Evolutionary conservation across 306 rosid genomes (phyloP).

Genomic region (Vicia sativa): DNA sequence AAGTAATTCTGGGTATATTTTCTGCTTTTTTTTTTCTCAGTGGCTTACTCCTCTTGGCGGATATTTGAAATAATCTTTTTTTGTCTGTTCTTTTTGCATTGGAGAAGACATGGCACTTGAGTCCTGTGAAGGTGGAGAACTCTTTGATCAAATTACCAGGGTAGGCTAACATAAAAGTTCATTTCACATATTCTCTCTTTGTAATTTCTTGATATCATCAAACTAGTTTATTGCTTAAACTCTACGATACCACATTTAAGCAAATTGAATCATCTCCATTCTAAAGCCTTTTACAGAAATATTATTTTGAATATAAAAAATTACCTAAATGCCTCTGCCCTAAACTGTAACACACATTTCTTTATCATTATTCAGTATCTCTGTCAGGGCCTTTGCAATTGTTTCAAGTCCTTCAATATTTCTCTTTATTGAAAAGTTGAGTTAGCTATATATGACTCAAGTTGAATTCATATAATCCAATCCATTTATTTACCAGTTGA

Average conservation of each 20-base stretch:
- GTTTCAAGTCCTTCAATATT: too few species aligned
- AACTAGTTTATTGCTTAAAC: too few species aligned
- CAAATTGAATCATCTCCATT: neutral
- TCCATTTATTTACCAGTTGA: too few species aligned
- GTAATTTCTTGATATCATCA: too few species aligned
- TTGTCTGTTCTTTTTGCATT: constrained; percentile 32
- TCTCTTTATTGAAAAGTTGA: too few species aligned
- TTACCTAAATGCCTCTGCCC: too few species aligned
- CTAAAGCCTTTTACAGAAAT: neutral
- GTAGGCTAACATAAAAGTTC: constrained; percentile 55
- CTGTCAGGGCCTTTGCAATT: too few species aligned
- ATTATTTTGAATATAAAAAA: too few species aligned
- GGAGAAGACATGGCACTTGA: constrained; percentile 97
- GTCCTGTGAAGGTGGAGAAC: constrained; percentile 99
- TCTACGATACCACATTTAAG: too few species aligned
- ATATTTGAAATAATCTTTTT: constrained; percentile 40
- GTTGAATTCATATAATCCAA: too few species aligned
- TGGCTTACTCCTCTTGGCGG: constrained; percentile 31
- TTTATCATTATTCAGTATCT: too few species aligned
- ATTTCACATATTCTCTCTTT: constrained; percentile 1
- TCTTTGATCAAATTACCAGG: constrained; percentile 98
- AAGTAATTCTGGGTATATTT: constrained; percentile 54
- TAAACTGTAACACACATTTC: neutral
- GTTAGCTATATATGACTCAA: too few species aligned
- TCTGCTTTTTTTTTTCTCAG: constrained; percentile 20